Evolutionary conservation across 1,284 basidiomycete genomes (phyloP).

Genomic region (Anthracocystis walkeri): DNA sequence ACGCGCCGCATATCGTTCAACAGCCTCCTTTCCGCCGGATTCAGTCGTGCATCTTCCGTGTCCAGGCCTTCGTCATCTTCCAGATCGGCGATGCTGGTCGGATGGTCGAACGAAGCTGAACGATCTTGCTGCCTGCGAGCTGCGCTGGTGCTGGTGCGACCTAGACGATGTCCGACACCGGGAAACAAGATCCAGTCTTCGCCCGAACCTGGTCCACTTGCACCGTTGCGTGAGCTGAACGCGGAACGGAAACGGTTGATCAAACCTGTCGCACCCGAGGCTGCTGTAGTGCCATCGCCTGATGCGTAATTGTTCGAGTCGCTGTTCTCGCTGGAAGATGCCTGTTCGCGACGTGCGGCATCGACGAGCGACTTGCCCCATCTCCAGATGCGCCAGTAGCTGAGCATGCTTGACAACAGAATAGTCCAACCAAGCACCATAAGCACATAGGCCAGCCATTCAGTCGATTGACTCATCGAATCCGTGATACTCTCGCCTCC

Average conservation of each 20-base stretch:
- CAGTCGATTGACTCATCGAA: slow-evolving; percentile 73
- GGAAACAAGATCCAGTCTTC: slow-evolving; percentile 66
- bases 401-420: slow-evolving; percentile 76
- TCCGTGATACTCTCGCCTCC: slow-evolving; percentile 70
- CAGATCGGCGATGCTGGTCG: slow-evolving; percentile 41
- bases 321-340: slow-evolving; percentile 5
- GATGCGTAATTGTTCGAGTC: slow-evolving; percentile 7
- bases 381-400: slow-evolving; percentile 74
- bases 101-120: slow-evolving; percentile 30
- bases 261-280: slow-evolving; percentile 38
- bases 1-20: slow-evolving; percentile 47
- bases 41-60: slow-evolving; percentile 35
- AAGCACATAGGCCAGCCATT: slow-evolving; percentile 89
- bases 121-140: neutral
- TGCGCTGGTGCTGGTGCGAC: slow-evolving; percentile 12
- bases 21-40: slow-evolving; percentile 48
- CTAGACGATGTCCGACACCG: slow-evolving; percentile 41
- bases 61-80: slow-evolving; percentile 45
- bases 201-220: slow-evolving; percentile 19
- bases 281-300: neutral
- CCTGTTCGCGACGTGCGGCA: slow-evolving; percentile 53
- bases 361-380: slow-evolving; percentile 62
- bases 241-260: slow-evolving; percentile 38
- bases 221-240: slow-evolving; percentile 18
- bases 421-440: slow-evolving; percentile 94